These are phyloP conservation scores for Hyphodiscus hymeniophilus DNA, from an alignment of 495 filamentous ascomycete genomes.

Conservation along the genomic window DNA sequence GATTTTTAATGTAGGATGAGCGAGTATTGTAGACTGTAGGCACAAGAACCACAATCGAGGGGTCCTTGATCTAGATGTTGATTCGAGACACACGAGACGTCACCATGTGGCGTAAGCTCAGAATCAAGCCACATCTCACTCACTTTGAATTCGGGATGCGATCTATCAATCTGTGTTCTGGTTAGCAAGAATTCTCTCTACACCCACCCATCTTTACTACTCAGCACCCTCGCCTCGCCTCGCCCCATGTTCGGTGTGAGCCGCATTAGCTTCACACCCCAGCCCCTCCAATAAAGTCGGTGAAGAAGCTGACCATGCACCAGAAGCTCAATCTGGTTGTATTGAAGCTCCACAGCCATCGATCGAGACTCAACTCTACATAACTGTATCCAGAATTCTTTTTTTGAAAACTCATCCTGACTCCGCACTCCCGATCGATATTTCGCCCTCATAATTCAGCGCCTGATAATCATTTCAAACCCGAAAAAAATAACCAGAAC, in stretches of 20 bases:
- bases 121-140: background rate
- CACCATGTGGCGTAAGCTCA: conserved; percentile 3
- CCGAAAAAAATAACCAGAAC: too few species aligned
- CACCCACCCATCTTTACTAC: too few species aligned
- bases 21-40: background rate
- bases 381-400: background rate
- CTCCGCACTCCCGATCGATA: too few species aligned
- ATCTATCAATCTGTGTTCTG: too few species aligned
- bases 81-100: background rate
- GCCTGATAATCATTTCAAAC: too few species aligned
- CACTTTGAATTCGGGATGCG: background rate
- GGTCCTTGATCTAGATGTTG: background rate
- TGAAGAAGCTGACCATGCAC: conserved; percentile 5
- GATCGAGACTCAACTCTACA: too few species aligned
- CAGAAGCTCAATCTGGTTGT: background rate
- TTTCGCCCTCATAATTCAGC: background rate
- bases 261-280: background rate
- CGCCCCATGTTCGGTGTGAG: too few species aligned
- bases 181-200: too few species aligned
- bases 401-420: background rate
- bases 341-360: conserved; percentile 3
- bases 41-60: background rate
- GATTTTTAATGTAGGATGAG: background rate
- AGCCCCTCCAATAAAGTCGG: conserved; percentile 12
- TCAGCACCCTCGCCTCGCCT: too few species aligned